Base-by-base conservation (phyloP, 2,329 filamentous ascomycete genomes). In the Hypoxylon sp. region DNA sequence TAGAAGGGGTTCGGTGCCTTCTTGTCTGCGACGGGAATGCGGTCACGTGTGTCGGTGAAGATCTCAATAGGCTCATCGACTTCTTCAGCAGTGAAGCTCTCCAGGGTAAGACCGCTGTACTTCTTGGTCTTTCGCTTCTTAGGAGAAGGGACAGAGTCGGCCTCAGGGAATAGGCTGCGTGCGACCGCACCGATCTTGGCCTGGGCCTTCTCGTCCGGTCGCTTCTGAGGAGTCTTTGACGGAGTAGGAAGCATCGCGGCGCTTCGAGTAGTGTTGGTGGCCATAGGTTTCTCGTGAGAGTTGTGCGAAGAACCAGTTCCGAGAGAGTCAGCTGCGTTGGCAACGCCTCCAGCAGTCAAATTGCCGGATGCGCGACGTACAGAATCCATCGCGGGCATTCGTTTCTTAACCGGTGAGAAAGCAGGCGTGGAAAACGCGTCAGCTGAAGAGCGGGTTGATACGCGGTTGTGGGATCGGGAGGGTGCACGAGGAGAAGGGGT, bases 21-120 rank as follows among this genome's bases (percentile, higher is more conserved):
- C n/a, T 79, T 76, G 71, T 93, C 91, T 42, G 87, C 80, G 67
- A 88, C 85, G 18, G 92, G 92, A 42, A 93, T 78, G 57, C 90
- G 89, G 70, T 97, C 93, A 68, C 93, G 90, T 0, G 91, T 88
- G 76, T 96, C 92, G 40, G 90, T 93, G 75, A 89, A 95, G 73
- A 95, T 92, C 68, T 86, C 78, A 70, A 94, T 91, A n/a, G 82
- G 77, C 42, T 84, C 81, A 42, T 87, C 83, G 6, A 83, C 79
- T n/a, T 85, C 83, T 52, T 88, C 85, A 6, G 78, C 83, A 22
- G 78, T 80, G 74, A 90, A 89, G 77, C 86, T 89, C 66, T 86
- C 84, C 68, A 89, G 73, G 9, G 83, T 80, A 44, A 84, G 78
- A 52, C 84, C 83, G 4, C 79, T 82, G 75, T 87, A 85, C 76